Base-by-base conservation (phyloP, 2,329 filamentous ascomycete genomes). In the Rhynchosporium agropyri region DNA sequence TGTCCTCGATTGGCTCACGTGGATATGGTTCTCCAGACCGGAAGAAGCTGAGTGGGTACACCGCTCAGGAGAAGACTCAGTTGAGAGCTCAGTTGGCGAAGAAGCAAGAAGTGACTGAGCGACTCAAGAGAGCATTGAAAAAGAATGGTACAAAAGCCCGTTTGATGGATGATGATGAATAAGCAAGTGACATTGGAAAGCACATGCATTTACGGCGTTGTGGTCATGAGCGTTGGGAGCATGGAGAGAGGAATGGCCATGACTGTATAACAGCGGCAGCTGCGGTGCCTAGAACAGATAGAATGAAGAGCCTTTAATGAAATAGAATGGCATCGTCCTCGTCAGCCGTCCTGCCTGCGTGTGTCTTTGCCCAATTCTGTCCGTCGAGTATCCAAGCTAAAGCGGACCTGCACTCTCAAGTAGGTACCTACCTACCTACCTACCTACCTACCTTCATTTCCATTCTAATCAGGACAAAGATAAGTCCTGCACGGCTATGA, bases 1-100 rank as follows among this genome's bases (percentile, higher is more conserved):
- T 70, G 61, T 72, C 69, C 15, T 73, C 70, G 4, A 67, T 64
- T 46, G 53, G 68, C 31, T 73, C 72, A 6, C 61, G 55, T 13
- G 50, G 49, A 20, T 60, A 63, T 38, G 63, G 58, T 31, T 73
- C 69, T 3, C 68, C 72, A 31, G 68, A 84, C 31, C 82, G 84
- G 49, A 87, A 84, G 77, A 88, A 87, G 78, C 69, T 88, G 62
- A 86, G 80, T 64, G 84, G 84, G 20, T 89, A 85, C 68, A 85
- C 80, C 63, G 77, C 78, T 38, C 79, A 82, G 58, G 87, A 89
- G 72, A 88, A 86, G 77, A 76, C 76, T 33, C 78, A 79, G 33
- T 73, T 88, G 61, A 84, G 81, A 74, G 78, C 80, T 63, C 84
- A 82, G 74, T 76, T 80, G 65, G 79, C 79, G n/a, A 81, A 78